These are phyloP conservation scores for Suhomyces prunicola DNA, from an alignment of 805 yeast genomes.

Conservation along the genomic window DNA sequence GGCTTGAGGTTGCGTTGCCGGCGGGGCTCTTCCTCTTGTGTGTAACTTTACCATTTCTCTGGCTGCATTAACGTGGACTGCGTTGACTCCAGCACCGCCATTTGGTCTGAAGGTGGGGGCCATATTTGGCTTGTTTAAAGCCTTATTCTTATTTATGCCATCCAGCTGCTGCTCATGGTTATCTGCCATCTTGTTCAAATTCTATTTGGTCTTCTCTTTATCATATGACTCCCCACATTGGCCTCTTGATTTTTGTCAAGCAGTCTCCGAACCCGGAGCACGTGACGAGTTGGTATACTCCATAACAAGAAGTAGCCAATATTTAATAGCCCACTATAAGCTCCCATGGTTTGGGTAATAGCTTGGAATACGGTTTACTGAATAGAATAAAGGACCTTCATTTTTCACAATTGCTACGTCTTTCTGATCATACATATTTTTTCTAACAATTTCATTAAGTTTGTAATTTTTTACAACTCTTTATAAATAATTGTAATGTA, in stretches of 20 bases:
- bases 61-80: conserved; percentile 58
- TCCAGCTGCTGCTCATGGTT: not conserved
- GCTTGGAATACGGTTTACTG: too few relatives aligned
- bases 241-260: not conserved
- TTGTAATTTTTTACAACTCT: too few relatives aligned
- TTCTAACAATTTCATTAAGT: too few relatives aligned
- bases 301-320: too few relatives aligned
- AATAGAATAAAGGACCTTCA: too few relatives aligned
- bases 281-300: not conserved
- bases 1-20: not conserved
- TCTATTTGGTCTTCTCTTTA: not conserved
- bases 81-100: conserved; percentile 42
- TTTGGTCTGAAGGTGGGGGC: conserved; percentile 1
- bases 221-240: not conserved
- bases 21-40: conserved; percentile 39
- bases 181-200: not conserved
- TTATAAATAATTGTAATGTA: not conserved
- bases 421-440: too few relatives aligned
- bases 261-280: not conserved
- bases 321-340: too few relatives aligned
- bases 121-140: not conserved
- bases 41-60: conserved; percentile 57
- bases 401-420: too few relatives aligned
- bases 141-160: not conserved
- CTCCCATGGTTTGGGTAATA: too few relatives aligned